phyloP scores from a whole-genome alignment of 2,329 filamentous ascomycete species.

The Phyllosticta citribraziliensis region DNA sequence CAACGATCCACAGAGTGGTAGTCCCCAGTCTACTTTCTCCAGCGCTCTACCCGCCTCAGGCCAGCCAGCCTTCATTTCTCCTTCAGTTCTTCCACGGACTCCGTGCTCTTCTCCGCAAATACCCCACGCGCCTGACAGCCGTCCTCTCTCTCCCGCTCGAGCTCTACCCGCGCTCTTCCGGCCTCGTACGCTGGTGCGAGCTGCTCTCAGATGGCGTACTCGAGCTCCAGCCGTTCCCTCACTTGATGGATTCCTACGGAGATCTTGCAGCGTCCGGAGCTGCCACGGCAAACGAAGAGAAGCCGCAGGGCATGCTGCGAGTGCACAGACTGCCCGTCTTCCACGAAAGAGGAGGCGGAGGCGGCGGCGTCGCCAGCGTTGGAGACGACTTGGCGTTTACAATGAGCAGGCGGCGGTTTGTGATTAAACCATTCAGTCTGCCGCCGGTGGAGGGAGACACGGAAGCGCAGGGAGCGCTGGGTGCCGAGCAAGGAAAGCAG shows the following conservation, averaged over 20 bases:
- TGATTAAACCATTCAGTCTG: constrained; percentile 80
- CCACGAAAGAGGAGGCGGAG: constrained; percentile 80
- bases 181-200: constrained; percentile 78
- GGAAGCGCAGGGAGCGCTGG: constrained; percentile 42
- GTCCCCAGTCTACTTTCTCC: constrained; percentile 82
- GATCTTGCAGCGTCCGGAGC: constrained; percentile 34
- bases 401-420: constrained; percentile 70
- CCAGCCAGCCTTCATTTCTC: constrained; percentile 60
- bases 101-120: constrained; percentile 61
- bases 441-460: constrained; percentile 74
- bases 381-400: constrained; percentile 87
- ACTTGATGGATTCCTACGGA: constrained; percentile 41
- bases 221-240: constrained; percentile 66
- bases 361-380: constrained; percentile 49
- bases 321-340: constrained; percentile 75
- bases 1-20: constrained; percentile 66
- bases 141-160: constrained; percentile 71
- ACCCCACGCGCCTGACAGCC: constrained; percentile 55
- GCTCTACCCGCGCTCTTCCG: constrained; percentile 65
- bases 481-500: constrained; percentile 39
- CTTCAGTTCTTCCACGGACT: constrained; percentile 75
- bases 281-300: constrained; percentile 55
- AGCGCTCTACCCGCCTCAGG: constrained; percentile 63
- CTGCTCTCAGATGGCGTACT: constrained; percentile 74
- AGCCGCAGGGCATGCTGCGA: constrained; percentile 75